phyloP scores from a whole-genome alignment of 768 basidiomycete species.

The Lentinula aciculospora region DNA sequence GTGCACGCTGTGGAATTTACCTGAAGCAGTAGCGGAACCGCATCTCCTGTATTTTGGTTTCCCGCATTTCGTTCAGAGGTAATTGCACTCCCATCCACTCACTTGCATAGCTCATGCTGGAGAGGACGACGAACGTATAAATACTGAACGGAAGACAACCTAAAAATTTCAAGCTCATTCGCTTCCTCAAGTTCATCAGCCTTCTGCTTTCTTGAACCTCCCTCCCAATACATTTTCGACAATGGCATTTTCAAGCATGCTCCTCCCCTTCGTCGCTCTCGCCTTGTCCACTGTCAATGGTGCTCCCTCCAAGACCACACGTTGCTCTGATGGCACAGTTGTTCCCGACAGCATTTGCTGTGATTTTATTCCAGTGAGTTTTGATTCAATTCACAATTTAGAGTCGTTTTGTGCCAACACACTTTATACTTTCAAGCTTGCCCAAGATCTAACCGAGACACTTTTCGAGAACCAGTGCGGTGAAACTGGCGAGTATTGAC shows the following conservation, averaged over 20 bases:
- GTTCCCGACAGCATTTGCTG: background rate
- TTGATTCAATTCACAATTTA: background rate
- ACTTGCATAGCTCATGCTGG: background rate
- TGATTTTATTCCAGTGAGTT: constrained; percentile 3
- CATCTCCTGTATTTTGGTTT: background rate
- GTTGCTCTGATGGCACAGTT: constrained; percentile 2
- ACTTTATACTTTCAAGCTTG: background rate
- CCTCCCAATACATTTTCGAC: constrained; percentile 11
- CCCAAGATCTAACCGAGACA: constrained; percentile 23
- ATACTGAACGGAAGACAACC: background rate
- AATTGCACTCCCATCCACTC: background rate
- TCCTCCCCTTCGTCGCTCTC: background rate
- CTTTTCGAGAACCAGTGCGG: constrained; percentile 31
- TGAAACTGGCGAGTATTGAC: constrained; percentile 13
- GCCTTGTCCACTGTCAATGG: background rate
- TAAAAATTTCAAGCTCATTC: no score
- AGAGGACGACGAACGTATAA: no score
- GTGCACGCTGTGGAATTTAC: background rate
- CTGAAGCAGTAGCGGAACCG: background rate
- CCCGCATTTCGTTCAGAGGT: background rate
- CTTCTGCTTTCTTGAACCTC: constrained; percentile 7
- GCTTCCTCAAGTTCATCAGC: background rate
- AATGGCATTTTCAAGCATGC: background rate
- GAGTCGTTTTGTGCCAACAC: background rate
- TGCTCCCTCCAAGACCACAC: background rate